These are phyloP conservation scores for Parathielavia appendiculata DNA, from an alignment of 495 filamentous ascomycete species.

Conservation along the genomic window DNA sequence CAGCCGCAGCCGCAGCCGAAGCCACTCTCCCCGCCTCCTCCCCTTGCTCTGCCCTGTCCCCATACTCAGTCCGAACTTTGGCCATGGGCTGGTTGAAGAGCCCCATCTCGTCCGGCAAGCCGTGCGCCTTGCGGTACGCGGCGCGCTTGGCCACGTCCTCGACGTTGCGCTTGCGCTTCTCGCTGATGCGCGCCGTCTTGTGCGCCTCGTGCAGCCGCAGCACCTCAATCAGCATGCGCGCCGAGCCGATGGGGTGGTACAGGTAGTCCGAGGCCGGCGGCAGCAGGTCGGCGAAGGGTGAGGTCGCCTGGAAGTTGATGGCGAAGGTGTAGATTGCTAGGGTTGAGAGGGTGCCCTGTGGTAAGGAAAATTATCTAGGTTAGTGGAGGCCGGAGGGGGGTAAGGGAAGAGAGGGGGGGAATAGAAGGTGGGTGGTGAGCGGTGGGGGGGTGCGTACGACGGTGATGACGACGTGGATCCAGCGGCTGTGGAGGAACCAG, in stretches of 20 bases:
- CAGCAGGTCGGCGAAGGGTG: slow-evolving; percentile 66
- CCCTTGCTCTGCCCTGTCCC: neutral
- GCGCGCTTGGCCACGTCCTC: slow-evolving; percentile 77
- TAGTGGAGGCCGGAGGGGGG: neutral
- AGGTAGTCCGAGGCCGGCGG: slow-evolving; percentile 57
- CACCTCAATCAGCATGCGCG: slow-evolving; percentile 55
- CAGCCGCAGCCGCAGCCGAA: neutral
- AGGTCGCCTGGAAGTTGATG: slow-evolving; percentile 63
- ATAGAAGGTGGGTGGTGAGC: neutral
- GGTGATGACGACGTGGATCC: slow-evolving; percentile 72
- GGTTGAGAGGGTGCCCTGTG: slow-evolving; percentile 61
- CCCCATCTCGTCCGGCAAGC: slow-evolving; percentile 55
- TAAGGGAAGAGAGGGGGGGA: neutral
- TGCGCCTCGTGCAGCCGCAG: slow-evolving; percentile 64
- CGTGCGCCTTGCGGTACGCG: slow-evolving; percentile 78
- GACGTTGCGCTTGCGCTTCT: slow-evolving; percentile 58
- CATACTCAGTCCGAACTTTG: slow-evolving; percentile 12
- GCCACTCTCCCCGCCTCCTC: neutral
- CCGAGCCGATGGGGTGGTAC: slow-evolving; percentile 57
- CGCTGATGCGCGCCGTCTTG: slow-evolving; percentile 55
- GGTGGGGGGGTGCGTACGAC: slow-evolving; percentile 50
- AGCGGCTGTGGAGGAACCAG: slow-evolving; percentile 66
- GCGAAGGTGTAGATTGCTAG: slow-evolving; percentile 64
- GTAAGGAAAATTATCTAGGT: no score
- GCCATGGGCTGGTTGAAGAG: slow-evolving; percentile 25